Evolutionary conservation across 129 eudicot species (phyloP).

Genomic region (Flaveria sonorensis): DNA sequence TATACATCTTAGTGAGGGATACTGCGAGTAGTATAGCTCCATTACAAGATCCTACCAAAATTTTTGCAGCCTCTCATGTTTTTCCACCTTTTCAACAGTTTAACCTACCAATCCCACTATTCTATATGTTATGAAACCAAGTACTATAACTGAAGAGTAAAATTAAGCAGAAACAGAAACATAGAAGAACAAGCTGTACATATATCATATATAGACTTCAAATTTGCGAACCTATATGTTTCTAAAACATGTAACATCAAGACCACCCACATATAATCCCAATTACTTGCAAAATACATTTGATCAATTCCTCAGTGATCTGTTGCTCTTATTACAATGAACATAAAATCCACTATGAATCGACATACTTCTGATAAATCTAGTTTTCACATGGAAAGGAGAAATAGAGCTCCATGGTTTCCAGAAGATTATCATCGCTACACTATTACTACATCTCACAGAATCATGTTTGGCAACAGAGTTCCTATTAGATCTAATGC

Average conservation of each 20-base stretch:
- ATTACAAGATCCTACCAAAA: constrained; percentile 5
- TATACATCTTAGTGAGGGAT: neutral
- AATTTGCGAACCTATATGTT: neutral
- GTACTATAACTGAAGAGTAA: neutral
- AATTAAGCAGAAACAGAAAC: neutral
- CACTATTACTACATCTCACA: neutral
- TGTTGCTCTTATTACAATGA: neutral
- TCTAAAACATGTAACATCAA: neutral
- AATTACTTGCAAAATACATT: neutral
- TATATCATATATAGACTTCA: neutral
- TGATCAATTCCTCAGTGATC: neutral
- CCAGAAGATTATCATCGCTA: neutral
- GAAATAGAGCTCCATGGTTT: neutral
- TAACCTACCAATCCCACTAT: neutral
- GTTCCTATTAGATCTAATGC: constrained; percentile 7
- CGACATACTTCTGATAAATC: neutral
- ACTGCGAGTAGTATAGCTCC: constrained; percentile 8
- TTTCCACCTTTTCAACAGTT: neutral
- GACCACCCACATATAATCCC: neutral
- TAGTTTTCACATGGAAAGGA: neutral
- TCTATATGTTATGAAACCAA: neutral
- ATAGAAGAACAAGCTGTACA: neutral
- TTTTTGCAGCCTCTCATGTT: neutral
- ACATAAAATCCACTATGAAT: constrained; percentile 2
- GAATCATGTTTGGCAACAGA: neutral